These are phyloP conservation scores for Bruguiera parviflora DNA, from an alignment of 345 rosid species.

Conservation along the genomic window DNA sequence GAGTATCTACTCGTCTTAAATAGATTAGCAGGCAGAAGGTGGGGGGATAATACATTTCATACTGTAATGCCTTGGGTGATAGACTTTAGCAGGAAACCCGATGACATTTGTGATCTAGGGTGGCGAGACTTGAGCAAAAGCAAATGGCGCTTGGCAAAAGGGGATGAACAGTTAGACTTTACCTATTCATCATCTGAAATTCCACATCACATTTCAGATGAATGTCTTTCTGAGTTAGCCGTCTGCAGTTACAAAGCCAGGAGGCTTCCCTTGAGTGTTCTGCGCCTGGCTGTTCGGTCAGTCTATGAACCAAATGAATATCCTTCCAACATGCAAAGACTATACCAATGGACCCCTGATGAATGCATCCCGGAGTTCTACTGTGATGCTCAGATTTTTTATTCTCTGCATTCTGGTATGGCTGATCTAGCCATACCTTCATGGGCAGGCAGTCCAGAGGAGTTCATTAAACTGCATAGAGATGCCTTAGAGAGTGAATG, in stretches of 20 bases:
- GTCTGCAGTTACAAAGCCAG: constrained; percentile 99
- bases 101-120: constrained; percentile 64
- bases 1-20: constrained; percentile 79
- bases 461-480: constrained; percentile 76
- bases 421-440: constrained; percentile 82
- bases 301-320: constrained; percentile 97
- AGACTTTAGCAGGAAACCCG: constrained; percentile 82
- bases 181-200: constrained; percentile 86
- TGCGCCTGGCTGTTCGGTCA: constrained; percentile 83
- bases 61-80: constrained; percentile 95
- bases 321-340: constrained; percentile 91
- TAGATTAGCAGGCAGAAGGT: constrained; percentile 85
- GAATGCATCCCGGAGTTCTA: constrained; percentile 97
- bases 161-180: constrained; percentile 94
- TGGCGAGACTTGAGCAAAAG: constrained; percentile 94
- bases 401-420: constrained; percentile 76
- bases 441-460: constrained; percentile 81
- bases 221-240: constrained; percentile 95
- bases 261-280: constrained; percentile 81
- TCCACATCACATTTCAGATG: constrained; percentile 96
- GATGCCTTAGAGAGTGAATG: constrained; percentile 79
- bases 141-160: constrained; percentile 96
- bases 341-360: constrained; percentile 98
- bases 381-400: constrained; percentile 71
- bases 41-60: constrained; percentile 94